Conservation (phyloP, 176 grass and related monocot genomes). For the Avena eriantha region DNA sequence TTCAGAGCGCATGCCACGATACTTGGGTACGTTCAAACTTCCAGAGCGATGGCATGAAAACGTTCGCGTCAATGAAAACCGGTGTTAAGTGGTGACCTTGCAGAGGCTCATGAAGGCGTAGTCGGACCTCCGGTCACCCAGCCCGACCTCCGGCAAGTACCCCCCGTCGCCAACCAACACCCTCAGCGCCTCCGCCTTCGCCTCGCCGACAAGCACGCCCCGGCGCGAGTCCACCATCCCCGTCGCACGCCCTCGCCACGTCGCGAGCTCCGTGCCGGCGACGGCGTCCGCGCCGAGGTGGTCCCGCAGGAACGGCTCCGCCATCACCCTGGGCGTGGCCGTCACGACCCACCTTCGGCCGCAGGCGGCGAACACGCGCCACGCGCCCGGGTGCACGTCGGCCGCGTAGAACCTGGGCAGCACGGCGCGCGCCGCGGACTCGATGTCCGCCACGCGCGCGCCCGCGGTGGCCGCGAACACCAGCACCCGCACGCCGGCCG, state of each 20-base stretch:
- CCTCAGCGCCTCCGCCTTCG: conserved; percentile 47
- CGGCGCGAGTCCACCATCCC: conserved; percentile 37
- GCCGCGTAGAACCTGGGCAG: conserved; percentile 76
- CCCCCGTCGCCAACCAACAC: conserved; percentile 39
- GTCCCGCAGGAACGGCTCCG: conserved; percentile 67
- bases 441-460: conserved; percentile 56
- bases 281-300: conserved; percentile 59
- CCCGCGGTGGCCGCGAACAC: conserved; percentile 63
- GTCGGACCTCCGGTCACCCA: conserved; percentile 51
- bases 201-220: conserved; percentile 45
- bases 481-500: conserved; percentile 52
- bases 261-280: conserved; percentile 58
- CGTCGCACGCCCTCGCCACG: conserved; percentile 51
- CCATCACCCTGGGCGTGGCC: conserved; percentile 61
- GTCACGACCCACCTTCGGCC: conserved; percentile 43
- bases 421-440: conserved; percentile 65
- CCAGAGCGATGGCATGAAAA: no score
- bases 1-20: no score
- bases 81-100: conserved; percentile 36
- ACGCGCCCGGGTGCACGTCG: conserved; percentile 57
- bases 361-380: conserved; percentile 49
- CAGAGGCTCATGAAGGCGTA: conserved; percentile 62
- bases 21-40: no score
- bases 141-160: conserved; percentile 44
- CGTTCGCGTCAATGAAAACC: no score